Evolutionary conservation across 106 monocot species (phyloP).

Genomic region (Platanthera guangdongensis): DNA sequence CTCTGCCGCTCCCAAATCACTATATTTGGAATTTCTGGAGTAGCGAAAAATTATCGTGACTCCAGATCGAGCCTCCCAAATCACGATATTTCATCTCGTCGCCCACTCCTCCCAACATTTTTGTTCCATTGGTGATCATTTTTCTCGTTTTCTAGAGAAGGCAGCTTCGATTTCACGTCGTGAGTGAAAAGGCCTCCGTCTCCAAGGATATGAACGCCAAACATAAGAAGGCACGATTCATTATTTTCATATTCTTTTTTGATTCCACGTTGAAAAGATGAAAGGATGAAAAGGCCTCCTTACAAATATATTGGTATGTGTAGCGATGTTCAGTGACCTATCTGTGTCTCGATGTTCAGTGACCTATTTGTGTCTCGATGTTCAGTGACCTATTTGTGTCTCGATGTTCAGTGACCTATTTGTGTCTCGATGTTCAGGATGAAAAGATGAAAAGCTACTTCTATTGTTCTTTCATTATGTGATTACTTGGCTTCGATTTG

Average conservation of each 20-base stretch:
- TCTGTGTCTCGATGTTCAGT: too few relatives aligned
- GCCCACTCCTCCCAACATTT: neutral
- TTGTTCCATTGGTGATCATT: neutral
- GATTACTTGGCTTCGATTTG: neutral
- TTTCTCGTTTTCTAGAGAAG: too few relatives aligned
- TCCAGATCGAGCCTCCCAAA: too few relatives aligned
- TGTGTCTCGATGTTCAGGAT: neutral
- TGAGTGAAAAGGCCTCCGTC: constrained; percentile 93
- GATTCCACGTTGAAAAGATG: neutral
- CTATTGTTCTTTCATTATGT: neutral
- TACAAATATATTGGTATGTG: neutral
- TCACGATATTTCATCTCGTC: too few relatives aligned
- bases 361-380: too few relatives aligned
- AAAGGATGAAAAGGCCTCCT: too few relatives aligned
- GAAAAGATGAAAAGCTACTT: neutral
- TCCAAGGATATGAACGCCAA: constrained; percentile 81
- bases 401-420: too few relatives aligned
- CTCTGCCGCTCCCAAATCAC: too few relatives aligned
- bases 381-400: too few relatives aligned
- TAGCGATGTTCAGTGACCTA: too few relatives aligned
- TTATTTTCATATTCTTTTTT: neutral
- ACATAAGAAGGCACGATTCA: constrained; percentile 62
- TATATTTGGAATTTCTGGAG: too few relatives aligned
- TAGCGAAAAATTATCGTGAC: too few relatives aligned
- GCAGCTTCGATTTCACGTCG: constrained; percentile 12